A percentile compares a stretch with the other conserved stretches of the same genome.
Evolutionary conservation across 768 basidiomycete genomes (phyloP).

Genomic region (Ramaria sp.): DNA sequence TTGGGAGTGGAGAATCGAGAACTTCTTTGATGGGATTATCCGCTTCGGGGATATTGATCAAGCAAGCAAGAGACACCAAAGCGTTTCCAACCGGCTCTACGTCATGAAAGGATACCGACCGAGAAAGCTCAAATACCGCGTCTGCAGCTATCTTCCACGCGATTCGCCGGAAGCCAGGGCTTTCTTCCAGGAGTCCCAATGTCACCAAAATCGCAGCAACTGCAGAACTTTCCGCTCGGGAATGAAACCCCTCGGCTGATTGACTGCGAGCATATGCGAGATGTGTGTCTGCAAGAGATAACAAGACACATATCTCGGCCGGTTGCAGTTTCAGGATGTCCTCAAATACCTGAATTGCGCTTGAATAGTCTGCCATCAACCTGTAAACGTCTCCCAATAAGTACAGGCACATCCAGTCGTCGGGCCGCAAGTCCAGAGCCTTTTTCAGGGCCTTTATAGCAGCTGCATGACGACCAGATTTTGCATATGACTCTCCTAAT

Average conservation of each 20-base stretch:
- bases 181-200: slow-evolving; percentile 36
- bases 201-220: slow-evolving; percentile 44
- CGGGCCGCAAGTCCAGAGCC: slow-evolving; percentile 60
- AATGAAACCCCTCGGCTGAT: slow-evolving; percentile 54
- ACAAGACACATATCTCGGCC: slow-evolving; percentile 58
- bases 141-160: slow-evolving; percentile 84
- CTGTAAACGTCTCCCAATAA: slow-evolving; percentile 78
- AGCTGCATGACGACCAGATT: slow-evolving; percentile 79
- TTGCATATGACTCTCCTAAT: slow-evolving; percentile 85
- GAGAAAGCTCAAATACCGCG: slow-evolving; percentile 56
- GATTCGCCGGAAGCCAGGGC: slow-evolving; percentile 54
- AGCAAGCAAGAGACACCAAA: background rate
- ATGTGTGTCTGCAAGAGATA: slow-evolving; percentile 60
- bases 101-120: slow-evolving; percentile 37
- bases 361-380: slow-evolving; percentile 60
- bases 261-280: slow-evolving; percentile 63
- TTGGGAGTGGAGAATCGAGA: background rate
- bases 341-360: slow-evolving; percentile 61
- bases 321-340: slow-evolving; percentile 44
- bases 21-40: background rate
- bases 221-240: slow-evolving; percentile 67
- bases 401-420: slow-evolving; percentile 77
- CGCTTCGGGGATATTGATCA: background rate
- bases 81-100: slow-evolving; percentile 13
- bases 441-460: slow-evolving; percentile 77